Conservation (phyloP, 495 filamentous ascomycete genomes). For the Aspergillus diversus region DNA sequence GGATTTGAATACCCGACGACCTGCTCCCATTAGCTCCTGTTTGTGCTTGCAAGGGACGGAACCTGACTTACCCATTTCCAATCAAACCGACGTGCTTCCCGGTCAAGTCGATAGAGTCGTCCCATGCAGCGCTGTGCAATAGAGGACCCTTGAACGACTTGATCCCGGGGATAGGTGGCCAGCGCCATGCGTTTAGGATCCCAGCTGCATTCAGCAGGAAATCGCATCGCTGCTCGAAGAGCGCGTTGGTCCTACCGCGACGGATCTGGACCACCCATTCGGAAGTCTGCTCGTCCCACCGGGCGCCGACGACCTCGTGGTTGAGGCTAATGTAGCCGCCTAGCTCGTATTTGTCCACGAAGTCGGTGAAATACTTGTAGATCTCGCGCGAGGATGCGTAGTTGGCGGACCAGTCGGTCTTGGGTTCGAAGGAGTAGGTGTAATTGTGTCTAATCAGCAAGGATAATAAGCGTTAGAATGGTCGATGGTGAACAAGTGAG, state of each 20-base stretch:
- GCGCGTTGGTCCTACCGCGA: slow-evolving; percentile 31
- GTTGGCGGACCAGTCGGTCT: slow-evolving; percentile 10
- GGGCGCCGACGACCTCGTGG: slow-evolving; percentile 8
- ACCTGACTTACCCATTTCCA: background rate
- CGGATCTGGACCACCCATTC: slow-evolving; percentile 35
- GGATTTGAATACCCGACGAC: slow-evolving; percentile 5
- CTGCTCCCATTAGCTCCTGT: background rate
- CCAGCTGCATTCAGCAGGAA: slow-evolving; percentile 54
- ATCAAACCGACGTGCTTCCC: slow-evolving; percentile 8
- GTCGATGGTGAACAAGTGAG: background rate
- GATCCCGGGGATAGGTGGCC: slow-evolving; percentile 7
- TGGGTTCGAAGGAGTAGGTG: slow-evolving; percentile 13
- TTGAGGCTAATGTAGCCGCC: background rate
- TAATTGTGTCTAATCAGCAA: slow-evolving; percentile 40
- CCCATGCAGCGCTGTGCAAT: slow-evolving; percentile 3
- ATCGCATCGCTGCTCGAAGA: slow-evolving; percentile 45
- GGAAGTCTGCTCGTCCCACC: slow-evolving; percentile 9
- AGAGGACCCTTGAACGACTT: background rate
- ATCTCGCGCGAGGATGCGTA: slow-evolving; percentile 9
- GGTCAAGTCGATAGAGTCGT: background rate
- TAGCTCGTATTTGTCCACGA: background rate
- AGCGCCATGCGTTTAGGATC: slow-evolving; percentile 27
- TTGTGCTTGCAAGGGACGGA: background rate
- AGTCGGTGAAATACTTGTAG: slow-evolving; percentile 7
- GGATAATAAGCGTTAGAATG: too few species aligned